Conservation (phyloP, 1,284 basidiomycete genomes). For the Marasmius tenuissimus region DNA sequence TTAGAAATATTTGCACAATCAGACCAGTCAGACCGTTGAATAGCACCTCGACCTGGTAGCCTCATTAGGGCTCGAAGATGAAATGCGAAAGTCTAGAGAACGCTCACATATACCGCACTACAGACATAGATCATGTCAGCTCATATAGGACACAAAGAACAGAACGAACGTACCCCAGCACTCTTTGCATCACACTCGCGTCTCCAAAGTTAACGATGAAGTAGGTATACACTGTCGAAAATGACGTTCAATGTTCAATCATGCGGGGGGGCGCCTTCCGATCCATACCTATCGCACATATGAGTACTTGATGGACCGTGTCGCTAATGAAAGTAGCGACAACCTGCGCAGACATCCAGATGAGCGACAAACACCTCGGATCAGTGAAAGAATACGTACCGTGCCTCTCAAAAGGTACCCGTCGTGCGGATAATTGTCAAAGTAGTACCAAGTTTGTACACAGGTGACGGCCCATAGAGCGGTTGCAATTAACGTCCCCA, state of each 20-base stretch:
- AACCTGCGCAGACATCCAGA: neutral
- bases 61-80: neutral
- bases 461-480: neutral
- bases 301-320: neutral
- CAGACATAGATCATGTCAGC: neutral
- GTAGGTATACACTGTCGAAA: neutral
- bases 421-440: constrained; percentile 2
- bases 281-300: neutral
- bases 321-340: neutral
- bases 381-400: neutral
- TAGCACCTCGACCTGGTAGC: neutral
- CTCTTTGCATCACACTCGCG: neutral
- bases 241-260: neutral
- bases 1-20: constrained; percentile 3
- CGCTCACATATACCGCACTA: neutral
- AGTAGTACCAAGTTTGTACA: constrained; percentile 3
- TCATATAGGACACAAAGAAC: neutral
- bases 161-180: neutral
- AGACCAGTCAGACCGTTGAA: constrained; percentile 5
- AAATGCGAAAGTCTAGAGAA: neutral
- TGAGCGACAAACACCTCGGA: neutral
- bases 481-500: neutral
- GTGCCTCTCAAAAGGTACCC: neutral
- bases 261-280: neutral
- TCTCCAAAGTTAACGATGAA: neutral